Base-by-base conservation (phyloP, 2,329 filamentous ascomycete genomes). In the Bipolaris gigantea region DNA sequence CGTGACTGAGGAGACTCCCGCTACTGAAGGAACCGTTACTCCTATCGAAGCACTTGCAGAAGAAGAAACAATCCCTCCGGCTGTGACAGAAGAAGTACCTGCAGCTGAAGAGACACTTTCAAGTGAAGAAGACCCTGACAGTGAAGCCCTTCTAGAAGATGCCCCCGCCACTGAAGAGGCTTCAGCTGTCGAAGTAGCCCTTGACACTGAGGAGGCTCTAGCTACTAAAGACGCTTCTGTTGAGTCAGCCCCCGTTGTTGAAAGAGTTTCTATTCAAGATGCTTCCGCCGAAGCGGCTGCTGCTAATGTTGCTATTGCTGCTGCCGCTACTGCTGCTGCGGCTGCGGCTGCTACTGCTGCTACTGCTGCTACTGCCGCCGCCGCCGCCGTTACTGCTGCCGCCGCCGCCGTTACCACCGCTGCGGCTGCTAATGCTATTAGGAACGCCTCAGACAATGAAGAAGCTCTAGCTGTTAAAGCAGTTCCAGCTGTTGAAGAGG, bases 141-240 rank as follows among this genome's bases (percentile, higher is more conserved):
- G 25, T 27, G 25, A 27, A 27, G 25, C 25, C 25, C 25, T 10
- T 27, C 8, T 10, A 10, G 39, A 41, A 41, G 39, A 41, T 2
- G 3, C 39, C 30, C n/a, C 40, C 19, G 40, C 10, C 10, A 19
- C 9, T 39, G 44, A 30, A 47, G 33, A 36, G 16, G 21, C 34
- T 9, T 15, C n/a, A 21, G 8, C 27, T 13, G 30, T 34, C 27
- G 27, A 46, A 16, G 32, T 35, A 15, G 19, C 18, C 18, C 21
- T 27, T 5, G 19, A n/a, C 9, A 34, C 18, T n/a, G 58, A 58
- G 16, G 57, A 61, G 4, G 13, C n/a, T 33, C 11, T 19, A 9
- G 16, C 8, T 18, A 16, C 25, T 16, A 11, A 23, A 30, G 27
- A 30, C 10, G 27, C 10, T 32, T 9, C 23, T 33, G 9, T 35